Base-by-base conservation (phyloP, 352 stramenopile species). In the Pythium phragmitis region DNA sequence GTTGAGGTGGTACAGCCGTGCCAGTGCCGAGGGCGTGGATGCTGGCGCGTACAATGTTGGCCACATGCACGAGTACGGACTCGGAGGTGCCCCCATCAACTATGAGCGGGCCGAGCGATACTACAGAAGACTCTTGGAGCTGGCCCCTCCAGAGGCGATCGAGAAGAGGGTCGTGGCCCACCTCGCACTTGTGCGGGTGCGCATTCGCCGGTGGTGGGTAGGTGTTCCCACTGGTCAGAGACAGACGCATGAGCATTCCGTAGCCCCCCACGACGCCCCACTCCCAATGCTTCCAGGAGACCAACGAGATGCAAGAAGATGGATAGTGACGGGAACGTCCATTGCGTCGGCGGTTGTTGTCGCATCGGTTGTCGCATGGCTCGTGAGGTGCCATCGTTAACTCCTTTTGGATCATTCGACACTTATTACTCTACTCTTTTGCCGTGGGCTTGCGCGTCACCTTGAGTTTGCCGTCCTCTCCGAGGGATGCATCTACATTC, bases 41-140 rank as follows among this genome's bases (percentile, higher is more conserved):
- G 69, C 69, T 8, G 85, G 82, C 11, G 85, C 85, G 3, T 94
- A 88, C 43, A 92, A 87, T 61, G 82, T 89, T 16, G 85, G 82
- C 4, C 72, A 84, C 58, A 91, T 94, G 73, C 75, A 90, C 53
- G 85, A 94, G 51, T 77, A 82, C 33, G 82, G 82, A 7, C 63
- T 86, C 23, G 76, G 79, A 12, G 68, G 79, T 14, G 68, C 92
- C 14, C 26, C 62, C 6, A 54, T 69, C 14, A 88, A 90, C 45
- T 56, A 82, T 13, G 68, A 77, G 2, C 73, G 85, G 34, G 82
- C 85, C 0, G 68, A 76, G 17, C 68, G 80, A 28, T 94, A 94
- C 67, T 94, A 91, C 65, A 30, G 69, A 17, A 76, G 80, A 5
- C 74, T 79, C 11, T 28, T 87, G 28, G 79, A 89, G 37, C 56